Percentiles rank a stretch among this genome's conserved stretches.
Conservation (phyloP, 2,329 filamentous ascomycete species). For the Didymella segeticola region DNA sequence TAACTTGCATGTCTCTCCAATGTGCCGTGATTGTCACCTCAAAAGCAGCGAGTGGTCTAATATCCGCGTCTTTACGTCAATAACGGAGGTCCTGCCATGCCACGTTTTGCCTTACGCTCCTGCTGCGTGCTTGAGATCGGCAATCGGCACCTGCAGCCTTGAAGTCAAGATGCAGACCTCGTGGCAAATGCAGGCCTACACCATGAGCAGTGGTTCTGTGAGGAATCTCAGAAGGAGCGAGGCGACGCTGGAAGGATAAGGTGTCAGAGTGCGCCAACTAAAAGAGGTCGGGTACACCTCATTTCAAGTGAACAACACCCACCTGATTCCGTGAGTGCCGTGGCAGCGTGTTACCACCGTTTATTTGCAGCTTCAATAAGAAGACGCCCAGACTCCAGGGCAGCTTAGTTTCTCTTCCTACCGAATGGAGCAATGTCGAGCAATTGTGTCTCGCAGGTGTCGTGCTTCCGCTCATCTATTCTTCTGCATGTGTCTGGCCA, state of each 20-base stretch:
- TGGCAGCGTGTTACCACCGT: not conserved
- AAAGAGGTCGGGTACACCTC: too few species aligned
- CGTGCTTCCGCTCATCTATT: not conserved
- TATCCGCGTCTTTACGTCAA: not conserved
- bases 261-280: too few species aligned
- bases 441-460: not conserved
- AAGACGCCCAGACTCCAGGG: too few species aligned
- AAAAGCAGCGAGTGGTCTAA: not conserved
- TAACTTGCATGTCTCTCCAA: not conserved
- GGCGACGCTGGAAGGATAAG: too few species aligned
- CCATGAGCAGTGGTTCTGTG: not conserved
- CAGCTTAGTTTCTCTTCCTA: not conserved
- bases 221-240: too few species aligned
- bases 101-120: not conserved
- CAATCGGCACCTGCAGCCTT: constrained; percentile 11
- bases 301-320: too few species aligned
- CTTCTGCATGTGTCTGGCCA: not conserved
- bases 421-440: not conserved
- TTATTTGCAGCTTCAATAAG: not conserved
- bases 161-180: not conserved
- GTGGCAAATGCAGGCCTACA: not conserved
- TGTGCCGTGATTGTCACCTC: not conserved
- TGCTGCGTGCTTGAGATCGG: not conserved
- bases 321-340: not conserved
- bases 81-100: not conserved